Evolutionary conservation across 1,139 yeast species (phyloP).

Genomic region (Yamadazyma dushanensis): DNA sequence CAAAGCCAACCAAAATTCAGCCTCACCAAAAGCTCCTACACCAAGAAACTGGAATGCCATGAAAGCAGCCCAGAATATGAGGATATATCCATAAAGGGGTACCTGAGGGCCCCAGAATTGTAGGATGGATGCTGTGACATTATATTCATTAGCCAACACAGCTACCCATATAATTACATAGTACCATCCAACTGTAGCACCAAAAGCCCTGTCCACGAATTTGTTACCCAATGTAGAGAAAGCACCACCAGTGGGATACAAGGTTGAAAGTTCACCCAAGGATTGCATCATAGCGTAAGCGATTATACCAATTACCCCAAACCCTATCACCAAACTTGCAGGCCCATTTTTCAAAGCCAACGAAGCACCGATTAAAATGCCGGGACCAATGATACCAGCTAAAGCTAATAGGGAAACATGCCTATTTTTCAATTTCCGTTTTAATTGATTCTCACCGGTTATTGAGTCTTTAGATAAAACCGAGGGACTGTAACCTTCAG

Average conservation of each 20-base stretch:
- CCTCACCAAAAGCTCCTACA: constrained; percentile 63
- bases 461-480: constrained; percentile 1
- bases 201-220: constrained; percentile 57
- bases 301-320: constrained; percentile 53
- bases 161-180: constrained; percentile 64
- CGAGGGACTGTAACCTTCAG: not conserved
- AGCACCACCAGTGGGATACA: constrained; percentile 54
- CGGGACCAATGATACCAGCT: constrained; percentile 60
- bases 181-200: constrained; percentile 62
- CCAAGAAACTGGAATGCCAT: constrained; percentile 57
- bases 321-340: constrained; percentile 43
- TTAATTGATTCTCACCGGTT: constrained; percentile 11
- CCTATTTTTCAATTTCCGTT: constrained; percentile 41
- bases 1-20: constrained; percentile 64
- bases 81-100: constrained; percentile 57
- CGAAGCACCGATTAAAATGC: constrained; percentile 50
- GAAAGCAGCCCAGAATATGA: constrained; percentile 57
- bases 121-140: constrained; percentile 53
- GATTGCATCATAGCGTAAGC: constrained; percentile 60
- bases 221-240: constrained; percentile 54
- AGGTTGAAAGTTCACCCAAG: constrained; percentile 56
- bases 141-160: constrained; percentile 60
- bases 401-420: constrained; percentile 49
- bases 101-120: constrained; percentile 62
- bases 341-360: constrained; percentile 48